A percentile compares a stretch with the other conserved stretches of the same genome.
These are phyloP conservation scores for Durotheca rogersii DNA, from an alignment of 495 filamentous ascomycete genomes.

Conservation along the genomic window DNA sequence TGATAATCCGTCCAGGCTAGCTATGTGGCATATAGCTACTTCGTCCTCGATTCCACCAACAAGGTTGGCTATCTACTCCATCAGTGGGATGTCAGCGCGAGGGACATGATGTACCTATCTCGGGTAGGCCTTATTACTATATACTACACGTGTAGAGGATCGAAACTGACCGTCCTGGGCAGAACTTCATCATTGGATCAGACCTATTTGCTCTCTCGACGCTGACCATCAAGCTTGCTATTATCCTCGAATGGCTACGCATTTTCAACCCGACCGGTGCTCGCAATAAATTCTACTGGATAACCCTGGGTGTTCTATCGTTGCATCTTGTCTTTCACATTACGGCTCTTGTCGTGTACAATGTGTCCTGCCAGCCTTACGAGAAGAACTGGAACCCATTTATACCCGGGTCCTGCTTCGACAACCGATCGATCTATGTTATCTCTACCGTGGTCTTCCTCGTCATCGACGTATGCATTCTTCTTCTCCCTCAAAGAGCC, in stretches of 20 bases:
- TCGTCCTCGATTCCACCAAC: background rate
- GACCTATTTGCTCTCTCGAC: conserved; percentile 16
- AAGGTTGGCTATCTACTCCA: conserved; percentile 22
- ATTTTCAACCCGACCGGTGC: conserved; percentile 16
- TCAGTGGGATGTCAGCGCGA: conserved; percentile 12
- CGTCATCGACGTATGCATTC: conserved; percentile 30
- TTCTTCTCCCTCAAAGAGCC: conserved; percentile 31
- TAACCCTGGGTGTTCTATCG: conserved; percentile 35
- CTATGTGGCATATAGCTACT: background rate
- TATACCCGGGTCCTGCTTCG: conserved; percentile 21
- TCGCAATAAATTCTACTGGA: conserved; percentile 11
- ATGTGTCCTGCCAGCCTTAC: conserved; percentile 44
- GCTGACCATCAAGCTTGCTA: conserved; percentile 21
- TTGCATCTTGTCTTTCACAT: conserved; percentile 42
- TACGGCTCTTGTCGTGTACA: conserved; percentile 41
- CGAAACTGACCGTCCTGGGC: background rate
- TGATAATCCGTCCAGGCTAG: background rate
- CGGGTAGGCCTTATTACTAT: conserved; percentile 1
- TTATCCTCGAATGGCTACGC: conserved; percentile 31
- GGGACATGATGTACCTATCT: background rate
- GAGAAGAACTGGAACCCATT: conserved; percentile 25
- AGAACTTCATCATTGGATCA: conserved; percentile 11
- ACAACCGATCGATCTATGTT: conserved; percentile 7
- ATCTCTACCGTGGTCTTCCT: conserved; percentile 23
- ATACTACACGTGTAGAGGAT: background rate